Conservation (phyloP, 2,329 filamentous ascomycete genomes). For the Mycosphaerelloides madeirae region DNA sequence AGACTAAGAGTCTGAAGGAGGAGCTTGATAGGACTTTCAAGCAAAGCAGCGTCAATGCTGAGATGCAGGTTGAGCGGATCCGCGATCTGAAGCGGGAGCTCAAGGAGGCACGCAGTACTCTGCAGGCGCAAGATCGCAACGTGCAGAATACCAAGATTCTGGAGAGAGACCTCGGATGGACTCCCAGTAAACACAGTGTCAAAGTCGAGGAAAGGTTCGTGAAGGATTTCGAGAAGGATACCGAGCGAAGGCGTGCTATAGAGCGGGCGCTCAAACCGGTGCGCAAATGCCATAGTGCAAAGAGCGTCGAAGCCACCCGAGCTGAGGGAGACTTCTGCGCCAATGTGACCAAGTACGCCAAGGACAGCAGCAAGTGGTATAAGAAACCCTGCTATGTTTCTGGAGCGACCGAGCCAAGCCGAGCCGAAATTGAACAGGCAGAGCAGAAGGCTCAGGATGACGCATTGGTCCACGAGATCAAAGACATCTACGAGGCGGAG, state of each 20-base stretch:
- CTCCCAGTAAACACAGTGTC: slow-evolving; percentile 18
- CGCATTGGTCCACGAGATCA: slow-evolving; percentile 36
- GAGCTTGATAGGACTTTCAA: slow-evolving; percentile 23
- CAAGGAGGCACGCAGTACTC: slow-evolving; percentile 9
- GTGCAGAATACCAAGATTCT: slow-evolving; percentile 17
- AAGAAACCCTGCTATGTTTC: slow-evolving; percentile 26
- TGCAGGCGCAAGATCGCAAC: slow-evolving; percentile 14
- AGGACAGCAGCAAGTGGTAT: slow-evolving; percentile 33
- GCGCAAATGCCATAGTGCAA: no score
- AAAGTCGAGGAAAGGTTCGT: slow-evolving; percentile 17
- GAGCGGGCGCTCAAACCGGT: no score
- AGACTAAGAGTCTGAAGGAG: slow-evolving; percentile 18
- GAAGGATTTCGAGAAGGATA: slow-evolving; percentile 7
- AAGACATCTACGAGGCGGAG: slow-evolving; percentile 39
- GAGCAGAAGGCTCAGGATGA: slow-evolving; percentile 29
- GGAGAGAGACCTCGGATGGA: slow-evolving; percentile 17
- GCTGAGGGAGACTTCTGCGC: slow-evolving; percentile 37
- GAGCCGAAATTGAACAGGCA: slow-evolving; percentile 13
- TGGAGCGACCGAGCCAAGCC: slow-evolving; percentile 3
- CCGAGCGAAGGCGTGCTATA: no score
- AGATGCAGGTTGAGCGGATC: slow-evolving; percentile 19
- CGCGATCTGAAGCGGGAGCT: slow-evolving; percentile 19
- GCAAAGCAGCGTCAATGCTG: slow-evolving; percentile 20
- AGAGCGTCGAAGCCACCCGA: slow-evolving; percentile 17
- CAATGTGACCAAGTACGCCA: slow-evolving; percentile 34